phyloP scores from a whole-genome alignment of 768 basidiomycete genomes.

The Auricularia cornea region DNA sequence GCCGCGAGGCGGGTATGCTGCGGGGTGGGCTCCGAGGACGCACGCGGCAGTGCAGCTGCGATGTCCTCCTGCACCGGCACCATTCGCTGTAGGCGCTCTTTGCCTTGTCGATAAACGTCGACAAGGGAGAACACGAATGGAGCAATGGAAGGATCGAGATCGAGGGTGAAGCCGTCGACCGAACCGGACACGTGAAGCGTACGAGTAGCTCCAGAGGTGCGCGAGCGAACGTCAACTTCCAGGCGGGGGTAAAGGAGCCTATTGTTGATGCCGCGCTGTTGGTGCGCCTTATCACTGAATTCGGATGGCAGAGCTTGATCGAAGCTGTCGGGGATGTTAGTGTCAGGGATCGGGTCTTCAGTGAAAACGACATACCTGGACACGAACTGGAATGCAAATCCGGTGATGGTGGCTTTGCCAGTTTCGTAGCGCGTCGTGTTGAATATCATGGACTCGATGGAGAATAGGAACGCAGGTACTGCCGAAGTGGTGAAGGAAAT shows the following conservation, averaged over 20 bases:
- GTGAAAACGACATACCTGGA: conserved; percentile 56
- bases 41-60: neutral
- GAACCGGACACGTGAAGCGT: conserved; percentile 55
- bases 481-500: conserved; percentile 24
- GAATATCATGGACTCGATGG: conserved; percentile 69
- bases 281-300: conserved; percentile 61
- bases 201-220: conserved; percentile 38
- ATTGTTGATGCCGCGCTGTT: conserved; percentile 42
- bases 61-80: conserved; percentile 21
- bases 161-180: conserved; percentile 79
- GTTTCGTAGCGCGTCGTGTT: conserved; percentile 65
- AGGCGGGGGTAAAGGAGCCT: conserved; percentile 73
- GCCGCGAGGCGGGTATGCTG: conserved; percentile 21
- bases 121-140: conserved; percentile 73
- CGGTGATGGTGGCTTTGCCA: conserved; percentile 63
- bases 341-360: too few species aligned
- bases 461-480: conserved; percentile 78
- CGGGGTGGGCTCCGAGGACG: conserved; percentile 5
- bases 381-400: conserved; percentile 81
- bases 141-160: conserved; percentile 74
- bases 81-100: conserved; percentile 63
- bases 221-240: conserved; percentile 61
- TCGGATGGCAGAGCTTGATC: conserved; percentile 62
- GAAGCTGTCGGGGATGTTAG: conserved; percentile 51
- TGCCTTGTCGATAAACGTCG: conserved; percentile 77